Evolutionary conservation across 345 rosid genomes (phyloP).

Genomic region (Bretschneidera sinensis): DNA sequence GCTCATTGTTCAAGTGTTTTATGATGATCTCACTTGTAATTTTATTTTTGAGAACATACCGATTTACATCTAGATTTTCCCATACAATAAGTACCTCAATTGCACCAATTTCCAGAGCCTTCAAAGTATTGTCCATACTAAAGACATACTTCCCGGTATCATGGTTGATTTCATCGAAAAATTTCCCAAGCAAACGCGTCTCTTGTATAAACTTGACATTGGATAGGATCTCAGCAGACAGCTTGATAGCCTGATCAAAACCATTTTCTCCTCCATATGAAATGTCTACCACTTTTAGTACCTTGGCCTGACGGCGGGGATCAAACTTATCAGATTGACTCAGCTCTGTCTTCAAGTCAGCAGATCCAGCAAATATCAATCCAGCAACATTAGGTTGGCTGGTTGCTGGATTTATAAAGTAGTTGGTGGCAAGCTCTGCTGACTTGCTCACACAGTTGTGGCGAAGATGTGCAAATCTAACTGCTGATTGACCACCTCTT

Average conservation of each 20-base stretch:
- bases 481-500: constrained; percentile 47
- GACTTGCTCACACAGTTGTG: constrained; percentile 39
- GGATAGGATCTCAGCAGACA: constrained; percentile 28
- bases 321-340: constrained; percentile 33
- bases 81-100: constrained; percentile 29
- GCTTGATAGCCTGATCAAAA: constrained; percentile 33
- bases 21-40: constrained; percentile 21
- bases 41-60: constrained; percentile 28
- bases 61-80: constrained; percentile 33
- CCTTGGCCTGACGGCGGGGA: constrained; percentile 26
- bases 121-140: constrained; percentile 31
- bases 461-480: constrained; percentile 38
- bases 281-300: constrained; percentile 27
- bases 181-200: constrained; percentile 32
- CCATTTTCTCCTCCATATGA: too few relatives aligned
- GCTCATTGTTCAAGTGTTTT: constrained; percentile 31
- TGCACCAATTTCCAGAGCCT: constrained; percentile 31
- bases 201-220: constrained; percentile 29
- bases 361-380: constrained; percentile 32
- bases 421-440: constrained; percentile 35
- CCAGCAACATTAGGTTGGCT: too few relatives aligned
- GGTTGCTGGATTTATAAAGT: constrained; percentile 27
- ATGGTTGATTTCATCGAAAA: constrained; percentile 34
- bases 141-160: constrained; percentile 32
- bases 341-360: constrained; percentile 33